Evolutionary conservation across 352 stramenopile species (phyloP).

Genomic region (Aphanomyces euteiches): DNA sequence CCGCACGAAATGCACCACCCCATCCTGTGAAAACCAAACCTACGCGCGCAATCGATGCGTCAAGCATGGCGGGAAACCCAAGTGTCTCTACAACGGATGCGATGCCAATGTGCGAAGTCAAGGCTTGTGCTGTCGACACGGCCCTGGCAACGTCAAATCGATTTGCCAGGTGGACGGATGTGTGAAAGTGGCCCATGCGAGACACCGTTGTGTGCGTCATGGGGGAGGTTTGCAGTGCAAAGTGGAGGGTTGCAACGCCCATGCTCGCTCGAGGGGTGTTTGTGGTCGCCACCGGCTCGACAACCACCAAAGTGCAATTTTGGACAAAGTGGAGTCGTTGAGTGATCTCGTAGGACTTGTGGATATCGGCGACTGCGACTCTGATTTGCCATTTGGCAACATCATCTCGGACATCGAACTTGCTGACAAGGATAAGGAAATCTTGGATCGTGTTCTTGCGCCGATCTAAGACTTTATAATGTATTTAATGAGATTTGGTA

Average conservation of each 20-base stretch:
- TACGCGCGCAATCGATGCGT: constrained; percentile 72
- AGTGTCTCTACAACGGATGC: constrained; percentile 65
- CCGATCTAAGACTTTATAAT: too few relatives aligned
- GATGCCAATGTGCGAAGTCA: constrained; percentile 67
- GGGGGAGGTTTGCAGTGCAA: constrained; percentile 14
- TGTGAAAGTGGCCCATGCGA: constrained; percentile 7
- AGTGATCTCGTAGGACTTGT: too few relatives aligned
- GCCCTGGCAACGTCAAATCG: neutral
- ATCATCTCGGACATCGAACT: too few relatives aligned
- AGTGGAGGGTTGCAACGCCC: neutral
- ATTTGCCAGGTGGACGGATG: neutral
- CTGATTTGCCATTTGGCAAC: too few relatives aligned
- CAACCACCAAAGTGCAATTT: too few relatives aligned
- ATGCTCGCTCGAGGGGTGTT: too few relatives aligned
- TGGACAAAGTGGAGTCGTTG: too few relatives aligned
- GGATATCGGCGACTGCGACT: too few relatives aligned
- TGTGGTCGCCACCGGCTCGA: too few relatives aligned
- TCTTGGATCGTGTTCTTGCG: too few relatives aligned
- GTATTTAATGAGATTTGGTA: too few relatives aligned
- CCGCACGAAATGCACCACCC: constrained; percentile 45
- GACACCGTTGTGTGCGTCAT: constrained; percentile 7
- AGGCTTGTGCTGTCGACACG: constrained; percentile 65
- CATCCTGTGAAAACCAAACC: constrained; percentile 68
- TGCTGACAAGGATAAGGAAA: too few relatives aligned
- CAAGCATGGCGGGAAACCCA: constrained; percentile 56